A percentile compares a stretch with the other conserved stretches of the same genome.
Conservation (phyloP, 75 land plant species). For the Pinus tabuliformis region DNA sequence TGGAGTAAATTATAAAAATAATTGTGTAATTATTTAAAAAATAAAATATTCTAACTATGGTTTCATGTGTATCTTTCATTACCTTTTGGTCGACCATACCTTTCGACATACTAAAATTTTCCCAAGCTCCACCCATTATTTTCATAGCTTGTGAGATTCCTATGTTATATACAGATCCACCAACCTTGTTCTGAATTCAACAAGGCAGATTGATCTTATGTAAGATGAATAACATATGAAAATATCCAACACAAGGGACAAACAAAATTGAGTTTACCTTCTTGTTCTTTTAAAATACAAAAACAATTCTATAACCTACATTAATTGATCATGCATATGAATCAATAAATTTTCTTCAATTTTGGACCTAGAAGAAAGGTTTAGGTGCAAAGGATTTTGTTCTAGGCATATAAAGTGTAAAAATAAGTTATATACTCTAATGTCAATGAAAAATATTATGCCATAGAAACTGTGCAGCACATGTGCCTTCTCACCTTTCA, state of each 20-base stretch:
- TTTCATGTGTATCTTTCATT: too few relatives aligned
- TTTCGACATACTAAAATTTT: conserved; percentile 54
- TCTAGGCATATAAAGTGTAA: neutral
- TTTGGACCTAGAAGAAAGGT: neutral
- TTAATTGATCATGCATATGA: neutral
- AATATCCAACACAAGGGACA: neutral
- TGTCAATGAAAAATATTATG: neutral
- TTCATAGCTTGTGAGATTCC: conserved; percentile 62
- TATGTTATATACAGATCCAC: conserved; percentile 41
- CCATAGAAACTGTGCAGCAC: neutral
- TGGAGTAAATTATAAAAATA: too few relatives aligned
- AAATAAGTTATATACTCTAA: neutral
- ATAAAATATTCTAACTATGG: neutral
- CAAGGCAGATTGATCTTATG: conserved; percentile 10
- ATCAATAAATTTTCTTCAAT: neutral
- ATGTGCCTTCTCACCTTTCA: conserved; percentile 7
- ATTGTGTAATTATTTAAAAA: too few relatives aligned
- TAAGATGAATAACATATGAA: neutral
- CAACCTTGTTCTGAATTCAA: conserved; percentile 60
- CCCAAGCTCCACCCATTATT: conserved; percentile 74
- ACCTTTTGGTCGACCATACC: conserved; percentile 28
- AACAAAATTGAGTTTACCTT: neutral
- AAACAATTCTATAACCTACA: neutral
- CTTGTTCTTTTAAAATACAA: neutral
- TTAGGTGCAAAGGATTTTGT: neutral